Base-by-base conservation (phyloP, 1,284 basidiomycete genomes). In the Ustilago tritici region DNA sequence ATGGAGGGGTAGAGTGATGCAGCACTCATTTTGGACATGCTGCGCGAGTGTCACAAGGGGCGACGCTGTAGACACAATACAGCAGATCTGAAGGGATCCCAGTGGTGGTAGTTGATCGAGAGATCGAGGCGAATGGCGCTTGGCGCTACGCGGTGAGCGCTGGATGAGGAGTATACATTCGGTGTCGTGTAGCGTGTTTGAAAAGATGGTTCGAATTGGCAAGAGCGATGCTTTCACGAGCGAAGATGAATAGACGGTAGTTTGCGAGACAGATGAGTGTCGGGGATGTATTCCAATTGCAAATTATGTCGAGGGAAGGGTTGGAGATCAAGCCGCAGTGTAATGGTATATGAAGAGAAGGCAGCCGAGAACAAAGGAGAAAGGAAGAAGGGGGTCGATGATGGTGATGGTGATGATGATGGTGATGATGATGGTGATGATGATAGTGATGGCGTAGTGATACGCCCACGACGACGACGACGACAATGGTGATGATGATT, bases 1-100 rank as follows among this genome's bases (percentile, higher is more conserved):
- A 28, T 54, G 36, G 31, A 23, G 14, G 43, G n/a, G 54, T 61
- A n/a, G 11, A 65, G 15, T 19, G 58, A n/a, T 17, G 15, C 11
- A 47, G 36, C 36, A 47, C 43, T 50, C 49, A 50, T 50, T 19
- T 1, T 46, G n/a, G 23, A 23, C 8, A 19, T 46, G 43, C 43
- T 46, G 9, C n/a, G 7, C 11, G 17, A 46, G 43, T 1, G 43
- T 19, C 43, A 8, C 43, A 19, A 46, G n/a, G 43, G n/a, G 23
- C 19, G 19, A 46, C 19, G n/a, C n/a, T 46, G 43, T 7, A 8
- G 43, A 8, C 23, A 17, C 14, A 17, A 41, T 1, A 41, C 40
- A 41, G 6, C 40, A 28, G 40, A 41, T 6, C 40, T 15, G 14
- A 41, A 17, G 11, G 36, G 5, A 38, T 0, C 4, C 10, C 12